Conservation (phyloP, 2,329 filamentous ascomycete species). For the Monilinia polystroma region DNA sequence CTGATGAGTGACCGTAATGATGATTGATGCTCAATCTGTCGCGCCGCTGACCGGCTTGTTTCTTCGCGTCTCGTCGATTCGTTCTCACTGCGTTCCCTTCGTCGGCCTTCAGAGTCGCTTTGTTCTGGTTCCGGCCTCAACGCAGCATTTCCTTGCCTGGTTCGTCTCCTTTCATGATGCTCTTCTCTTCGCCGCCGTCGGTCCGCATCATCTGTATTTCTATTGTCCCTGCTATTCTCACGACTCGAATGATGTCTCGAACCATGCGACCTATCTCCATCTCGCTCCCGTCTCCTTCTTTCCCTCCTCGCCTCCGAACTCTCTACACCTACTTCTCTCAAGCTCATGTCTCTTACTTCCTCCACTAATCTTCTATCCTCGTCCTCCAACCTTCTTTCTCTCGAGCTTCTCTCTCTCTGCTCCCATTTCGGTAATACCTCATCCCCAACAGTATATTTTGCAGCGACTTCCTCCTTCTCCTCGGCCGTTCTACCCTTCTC, state of each 20-base stretch:
- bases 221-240: constrained; percentile 37
- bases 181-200: constrained; percentile 38
- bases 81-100: constrained; percentile 34
- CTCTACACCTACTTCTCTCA: constrained; percentile 63
- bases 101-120: constrained; percentile 30
- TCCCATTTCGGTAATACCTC: constrained; percentile 67
- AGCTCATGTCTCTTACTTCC: constrained; percentile 39
- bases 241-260: constrained; percentile 40
- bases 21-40: constrained; percentile 83
- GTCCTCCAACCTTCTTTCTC: constrained; percentile 54
- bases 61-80: constrained; percentile 37
- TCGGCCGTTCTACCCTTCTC: constrained; percentile 64
- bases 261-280: constrained; percentile 33
- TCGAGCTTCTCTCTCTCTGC: constrained; percentile 50
- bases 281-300: constrained; percentile 36
- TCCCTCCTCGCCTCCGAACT: constrained; percentile 34
- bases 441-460: constrained; percentile 78
- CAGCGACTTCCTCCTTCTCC: constrained; percentile 74
- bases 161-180: constrained; percentile 39
- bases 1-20: constrained; percentile 84
- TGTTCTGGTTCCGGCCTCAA: constrained; percentile 27
- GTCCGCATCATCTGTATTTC: constrained; percentile 35
- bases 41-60: constrained; percentile 36
- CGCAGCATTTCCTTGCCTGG: constrained; percentile 26
- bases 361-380: constrained; percentile 38